A percentile compares a stretch with the other conserved stretches of the same genome.
These are phyloP conservation scores for Fusarium chlamydosporum DNA, from an alignment of 2,329 filamentous ascomycete genomes.

Conservation along the genomic window DNA sequence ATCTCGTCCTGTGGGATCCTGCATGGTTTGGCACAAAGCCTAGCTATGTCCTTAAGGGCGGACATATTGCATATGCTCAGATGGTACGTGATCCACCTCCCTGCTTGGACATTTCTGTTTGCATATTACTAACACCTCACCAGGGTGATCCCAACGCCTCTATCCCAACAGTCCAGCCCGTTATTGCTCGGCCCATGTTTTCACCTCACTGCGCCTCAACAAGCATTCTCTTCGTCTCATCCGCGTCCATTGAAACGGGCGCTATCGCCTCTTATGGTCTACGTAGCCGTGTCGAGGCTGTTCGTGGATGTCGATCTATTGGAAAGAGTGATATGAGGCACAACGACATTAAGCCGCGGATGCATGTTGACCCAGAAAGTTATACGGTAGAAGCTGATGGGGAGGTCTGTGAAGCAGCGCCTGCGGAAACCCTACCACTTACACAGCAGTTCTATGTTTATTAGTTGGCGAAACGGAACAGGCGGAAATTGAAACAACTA, in stretches of 20 bases:
- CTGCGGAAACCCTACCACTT: conserved; percentile 78
- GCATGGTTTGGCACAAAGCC: conserved; percentile 91
- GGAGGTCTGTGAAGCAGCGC: conserved; percentile 78
- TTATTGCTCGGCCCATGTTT: conserved; percentile 90
- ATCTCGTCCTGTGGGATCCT: conserved; percentile 89
- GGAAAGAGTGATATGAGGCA: conserved; percentile 92
- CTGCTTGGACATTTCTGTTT: neutral
- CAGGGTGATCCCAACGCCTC: conserved; percentile 85
- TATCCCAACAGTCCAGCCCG: conserved; percentile 89
- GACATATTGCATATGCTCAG: conserved; percentile 83
- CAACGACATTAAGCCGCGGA: conserved; percentile 85
- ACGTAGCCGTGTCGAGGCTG: conserved; percentile 83
- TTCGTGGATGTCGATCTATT: conserved; percentile 80
- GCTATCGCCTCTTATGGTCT: conserved; percentile 79
- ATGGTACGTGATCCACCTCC: conserved; percentile 72
- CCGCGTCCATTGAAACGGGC: conserved; percentile 77
- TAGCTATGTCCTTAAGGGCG: conserved; percentile 84
- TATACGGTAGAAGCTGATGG: conserved; percentile 92
- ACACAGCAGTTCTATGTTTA: conserved; percentile 85
- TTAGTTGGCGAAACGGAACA: conserved; percentile 55
- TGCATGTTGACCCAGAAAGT: conserved; percentile 92
- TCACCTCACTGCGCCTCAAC: conserved; percentile 78
- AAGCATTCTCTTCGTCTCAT: conserved; percentile 86
- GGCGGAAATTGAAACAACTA: conserved; percentile 6
- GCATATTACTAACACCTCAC: conserved; percentile 11